Evolutionary conservation across 139 green algal species (phyloP), one percentile per base, ranked within the genome.

Genomic region (Medakamo hakoo): DNA sequence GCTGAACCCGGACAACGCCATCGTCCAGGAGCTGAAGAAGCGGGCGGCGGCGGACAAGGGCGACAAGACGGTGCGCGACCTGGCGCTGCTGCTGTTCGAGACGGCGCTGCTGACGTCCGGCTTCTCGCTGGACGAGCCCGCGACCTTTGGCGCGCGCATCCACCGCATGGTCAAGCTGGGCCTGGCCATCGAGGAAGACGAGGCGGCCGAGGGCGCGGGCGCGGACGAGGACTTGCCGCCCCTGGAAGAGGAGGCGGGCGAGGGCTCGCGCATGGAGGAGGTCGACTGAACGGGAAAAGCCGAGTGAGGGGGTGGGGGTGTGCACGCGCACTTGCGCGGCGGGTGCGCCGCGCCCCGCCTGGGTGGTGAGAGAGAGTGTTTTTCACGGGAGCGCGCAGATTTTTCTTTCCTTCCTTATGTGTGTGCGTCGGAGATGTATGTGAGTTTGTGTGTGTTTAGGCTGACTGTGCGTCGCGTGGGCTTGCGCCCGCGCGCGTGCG

Each of bases 141-240:
- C 90, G 76, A 96, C 88, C 29, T 99, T 99, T 68, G 90, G 85
- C 30, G 75, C 60, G 66, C 84, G 93, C 73, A 99, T 99, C 79
- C 87, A 99, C 88, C 86, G 93, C 68, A 99, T 99, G 93, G 90
- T 99, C 71, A 97, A 97, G 85, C 82, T 99, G 55, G 93, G 93
- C 58, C 79, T 99, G 31, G 85, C 72, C 65, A 97, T 99, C 65
- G 93, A 99, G 70, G 93, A 98, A 64, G 93, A 97, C 56, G 70
- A 75, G 25, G 83, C 66, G 30, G 64, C 40, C 22, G 64, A 23
- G n/a, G 56, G 55, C 20, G 66, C 29, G 25, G 55, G 2, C 30
- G 72, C 58, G 20, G 72, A 84, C 27, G 90, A 90, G 25, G 89
- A 97, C 69, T 76, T 96, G 65, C 90, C 92, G 9, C 78, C 93